Evolutionary conservation across 371 early-diverging fungal genomes (phyloP), one percentile per base, ranked within the genome.

Genomic region (Smittium culicis): DNA sequence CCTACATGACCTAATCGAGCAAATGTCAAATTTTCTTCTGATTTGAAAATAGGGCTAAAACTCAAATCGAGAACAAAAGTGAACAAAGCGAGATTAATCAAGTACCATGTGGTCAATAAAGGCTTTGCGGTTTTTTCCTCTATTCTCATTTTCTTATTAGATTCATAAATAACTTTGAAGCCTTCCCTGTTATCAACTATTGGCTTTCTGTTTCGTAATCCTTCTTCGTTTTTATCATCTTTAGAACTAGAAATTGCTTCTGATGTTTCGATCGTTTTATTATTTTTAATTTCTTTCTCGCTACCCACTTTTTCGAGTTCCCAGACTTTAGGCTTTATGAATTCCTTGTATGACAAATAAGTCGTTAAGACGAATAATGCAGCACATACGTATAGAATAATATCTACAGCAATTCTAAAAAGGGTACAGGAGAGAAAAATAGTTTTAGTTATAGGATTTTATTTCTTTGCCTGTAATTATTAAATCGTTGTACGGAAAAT

Each of bases 51-150:
- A 11, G 77, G 77, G 20, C 74, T 69, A 35, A 74, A 77, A 8
- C 72, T 74, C 69, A 74, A 77, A 65, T 77, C 77, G 17, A 77
- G 57, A 0, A 74, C 65, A 74, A 75, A 74, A 8, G 72, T 68
- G 61, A 75, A 75, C 61, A 72, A n/a, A 5, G 30, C 63, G 0
- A 75, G 27, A 29, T 75, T 67, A 20, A 68, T 68, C 0, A 61
- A 28, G 55, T 71, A 59, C 27, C 72, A 64, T 8, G 69, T 20
- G 3, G 11, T 62, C 34, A 62, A 34, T 8, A 62, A 35, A 24
- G 62, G 62, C 20, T 62, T 62, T 11, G 5, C 25, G 20, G 14
- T 5, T 16, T 32, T 32, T 2, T 34, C 62, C 30, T 62, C 45
- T 11, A 45, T 45, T 20, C 45, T 45, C 45, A 45, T 45, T 45